These are phyloP conservation scores for Cyberlindnera americana DNA, from an alignment of 805 yeast genomes.

Conservation along the genomic window DNA sequence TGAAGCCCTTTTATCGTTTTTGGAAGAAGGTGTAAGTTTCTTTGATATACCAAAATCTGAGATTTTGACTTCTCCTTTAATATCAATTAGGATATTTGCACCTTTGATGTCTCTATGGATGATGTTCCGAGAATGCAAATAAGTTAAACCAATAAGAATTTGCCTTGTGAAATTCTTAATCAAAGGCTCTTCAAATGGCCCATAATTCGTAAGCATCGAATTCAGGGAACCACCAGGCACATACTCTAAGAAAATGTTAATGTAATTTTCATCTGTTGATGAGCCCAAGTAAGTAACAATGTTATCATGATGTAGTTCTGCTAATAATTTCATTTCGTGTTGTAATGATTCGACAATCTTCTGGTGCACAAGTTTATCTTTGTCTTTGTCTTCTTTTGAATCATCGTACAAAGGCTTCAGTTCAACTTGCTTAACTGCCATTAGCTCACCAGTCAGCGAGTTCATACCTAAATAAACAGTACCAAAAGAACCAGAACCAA, in stretches of 20 bases:
- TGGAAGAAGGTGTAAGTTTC: constrained; percentile 49
- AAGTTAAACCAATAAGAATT: constrained; percentile 68
- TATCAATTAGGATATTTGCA: constrained; percentile 79
- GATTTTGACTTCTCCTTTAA: constrained; percentile 76
- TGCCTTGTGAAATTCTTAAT: constrained; percentile 71
- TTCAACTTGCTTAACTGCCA: constrained; percentile 96
- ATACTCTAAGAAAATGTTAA: constrained; percentile 79
- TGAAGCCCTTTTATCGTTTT: constrained; percentile 61
- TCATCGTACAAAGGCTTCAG: constrained; percentile 45
- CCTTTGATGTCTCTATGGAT: constrained; percentile 89
- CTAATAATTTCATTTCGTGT: constrained; percentile 73
- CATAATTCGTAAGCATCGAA: constrained; percentile 65
- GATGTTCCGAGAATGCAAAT: constrained; percentile 70
- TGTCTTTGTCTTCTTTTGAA: constrained; percentile 20
- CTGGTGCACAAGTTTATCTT: constrained; percentile 34
- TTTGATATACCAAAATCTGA: constrained; percentile 85
- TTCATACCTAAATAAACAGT: constrained; percentile 90
- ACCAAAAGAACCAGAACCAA: constrained; percentile 95
- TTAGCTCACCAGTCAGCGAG: constrained; percentile 86
- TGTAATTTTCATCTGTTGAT: constrained; percentile 60
- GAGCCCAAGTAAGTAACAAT: constrained; percentile 92
- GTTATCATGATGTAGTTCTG: constrained; percentile 82
- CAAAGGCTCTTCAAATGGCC: constrained; percentile 76
- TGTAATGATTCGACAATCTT: constrained; percentile 77
- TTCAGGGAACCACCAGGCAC: constrained; percentile 75